A percentile compares a stretch with the other conserved stretches of the same genome.
These are phyloP conservation scores for Penicillium crystallinum DNA, from an alignment of 495 filamentous ascomycete species.

Conservation along the genomic window DNA sequence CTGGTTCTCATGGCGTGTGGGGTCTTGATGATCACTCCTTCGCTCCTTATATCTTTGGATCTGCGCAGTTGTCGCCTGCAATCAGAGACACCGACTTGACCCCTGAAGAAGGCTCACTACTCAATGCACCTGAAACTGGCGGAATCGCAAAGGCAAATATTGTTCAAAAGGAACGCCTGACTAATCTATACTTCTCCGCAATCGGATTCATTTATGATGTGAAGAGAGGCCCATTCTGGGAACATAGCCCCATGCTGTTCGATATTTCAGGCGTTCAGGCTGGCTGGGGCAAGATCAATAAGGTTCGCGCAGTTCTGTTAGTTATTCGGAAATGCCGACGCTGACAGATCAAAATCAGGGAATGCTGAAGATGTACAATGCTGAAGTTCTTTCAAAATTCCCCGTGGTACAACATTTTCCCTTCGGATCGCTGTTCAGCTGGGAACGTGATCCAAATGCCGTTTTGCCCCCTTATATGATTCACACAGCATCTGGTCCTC, in stretches of 20 bases:
- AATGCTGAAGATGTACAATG: slow-evolving; percentile 72
- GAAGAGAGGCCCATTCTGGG: slow-evolving; percentile 96
- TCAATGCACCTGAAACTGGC: slow-evolving; percentile 62
- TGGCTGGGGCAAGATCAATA: slow-evolving; percentile 98
- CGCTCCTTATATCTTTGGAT: slow-evolving; percentile 90
- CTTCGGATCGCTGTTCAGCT: slow-evolving; percentile 76
- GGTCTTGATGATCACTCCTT: slow-evolving; percentile 98
- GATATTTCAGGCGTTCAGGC: slow-evolving; percentile 86
- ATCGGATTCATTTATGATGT: slow-evolving; percentile 98
- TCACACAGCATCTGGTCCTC: slow-evolving; percentile 56
- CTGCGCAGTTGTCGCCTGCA: slow-evolving; percentile 75
- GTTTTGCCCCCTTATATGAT: slow-evolving; percentile 38
- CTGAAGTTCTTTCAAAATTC: slow-evolving; percentile 64
- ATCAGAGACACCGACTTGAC: slow-evolving; percentile 58
- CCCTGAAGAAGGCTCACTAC: slow-evolving; percentile 70
- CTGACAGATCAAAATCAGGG: slow-evolving; percentile 37
- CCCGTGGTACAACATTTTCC: slow-evolving; percentile 68
- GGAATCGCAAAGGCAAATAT: slow-evolving; percentile 59
- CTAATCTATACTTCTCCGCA: slow-evolving; percentile 96
- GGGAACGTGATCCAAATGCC: slow-evolving; percentile 69
- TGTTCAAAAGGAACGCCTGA: slow-evolving; percentile 63
- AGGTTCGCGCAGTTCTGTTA: slow-evolving; percentile 44
- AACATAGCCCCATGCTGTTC: slow-evolving; percentile 91
- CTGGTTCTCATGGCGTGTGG: slow-evolving; percentile 94
- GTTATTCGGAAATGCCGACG: neutral